phyloP scores from a whole-genome alignment of 148 eudicot species.

The Camellia granthamiana region DNA sequence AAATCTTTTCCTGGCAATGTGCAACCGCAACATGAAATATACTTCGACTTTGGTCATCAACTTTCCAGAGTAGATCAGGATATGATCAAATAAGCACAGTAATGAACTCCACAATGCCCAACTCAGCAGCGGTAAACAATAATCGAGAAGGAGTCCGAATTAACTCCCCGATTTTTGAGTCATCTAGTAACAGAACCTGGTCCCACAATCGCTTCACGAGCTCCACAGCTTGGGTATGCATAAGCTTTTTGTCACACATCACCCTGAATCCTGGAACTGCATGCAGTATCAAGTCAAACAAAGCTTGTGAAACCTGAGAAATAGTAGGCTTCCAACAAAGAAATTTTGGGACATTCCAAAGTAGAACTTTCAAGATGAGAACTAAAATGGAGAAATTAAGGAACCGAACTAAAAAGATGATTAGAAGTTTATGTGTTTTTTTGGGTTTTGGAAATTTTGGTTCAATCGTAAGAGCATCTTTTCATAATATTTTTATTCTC shows the following conservation, averaged over 20 bases:
- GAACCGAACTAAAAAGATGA: too few species aligned
- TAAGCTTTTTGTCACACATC: not conserved
- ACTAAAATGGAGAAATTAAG: too few species aligned
- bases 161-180: not conserved
- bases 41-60: slow-evolving; percentile 17
- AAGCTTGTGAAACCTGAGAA: not conserved
- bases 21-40: slow-evolving; percentile 15
- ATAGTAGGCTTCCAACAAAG: not conserved
- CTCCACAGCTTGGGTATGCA: not conserved
- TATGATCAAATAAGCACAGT: slow-evolving; percentile 11
- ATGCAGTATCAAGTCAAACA: not conserved
- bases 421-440: too few species aligned
- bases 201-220: not conserved
- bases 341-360: not conserved
- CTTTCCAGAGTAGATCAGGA: slow-evolving; percentile 33
- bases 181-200: slow-evolving; percentile 2
- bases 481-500: too few species aligned
- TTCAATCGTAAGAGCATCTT: not conserved
- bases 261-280: slow-evolving; percentile 4
- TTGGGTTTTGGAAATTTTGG: not conserved
- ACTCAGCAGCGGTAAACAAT: slow-evolving; percentile 16
- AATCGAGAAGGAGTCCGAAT: not conserved
- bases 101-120: slow-evolving; percentile 23
- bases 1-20: not conserved
- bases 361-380: not conserved